Conservation (phyloP, 495 filamentous ascomycete species). For the Aspergillus carlsbadensis region DNA sequence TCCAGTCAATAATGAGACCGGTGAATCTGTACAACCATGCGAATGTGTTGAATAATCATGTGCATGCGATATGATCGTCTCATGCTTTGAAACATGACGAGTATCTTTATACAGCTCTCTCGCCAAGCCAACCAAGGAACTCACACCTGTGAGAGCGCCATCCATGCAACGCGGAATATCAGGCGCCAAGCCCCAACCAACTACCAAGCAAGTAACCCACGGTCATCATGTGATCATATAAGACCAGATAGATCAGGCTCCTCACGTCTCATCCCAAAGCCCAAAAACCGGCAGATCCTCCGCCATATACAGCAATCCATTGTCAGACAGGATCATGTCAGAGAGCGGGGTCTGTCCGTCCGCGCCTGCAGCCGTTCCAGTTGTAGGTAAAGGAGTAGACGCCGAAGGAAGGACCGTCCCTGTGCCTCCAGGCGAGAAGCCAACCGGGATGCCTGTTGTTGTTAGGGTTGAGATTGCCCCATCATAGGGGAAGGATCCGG, state of each 20-base stretch:
- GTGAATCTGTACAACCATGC: too few species aligned
- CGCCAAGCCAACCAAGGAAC: too few species aligned
- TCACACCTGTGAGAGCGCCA: too few species aligned
- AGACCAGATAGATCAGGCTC: neutral
- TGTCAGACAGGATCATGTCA: conserved; percentile 41
- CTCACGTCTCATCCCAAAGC: conserved; percentile 35
- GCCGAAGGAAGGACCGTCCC: conserved; percentile 5
- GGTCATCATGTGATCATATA: neutral
- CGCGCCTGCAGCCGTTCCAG: conserved; percentile 5
- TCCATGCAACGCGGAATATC: neutral
- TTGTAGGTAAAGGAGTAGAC: conserved; percentile 9
- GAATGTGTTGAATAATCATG: too few species aligned
- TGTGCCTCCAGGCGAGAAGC: conserved; percentile 43
- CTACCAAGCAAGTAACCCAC: neutral
- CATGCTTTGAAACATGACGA: too few species aligned
- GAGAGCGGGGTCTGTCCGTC: conserved; percentile 38
- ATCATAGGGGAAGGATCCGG: conserved; percentile 33
- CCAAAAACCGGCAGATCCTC: conserved; percentile 41
- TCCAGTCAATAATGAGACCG: too few species aligned
- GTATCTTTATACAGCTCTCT: too few species aligned
- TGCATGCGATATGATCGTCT: too few species aligned
- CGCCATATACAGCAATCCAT: conserved; percentile 41
- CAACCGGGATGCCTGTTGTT: conserved; percentile 42
- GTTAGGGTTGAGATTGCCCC: conserved; percentile 51
- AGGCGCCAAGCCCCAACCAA: neutral